Percentiles rank a stretch among this genome's conserved stretches.
phyloP scores from a whole-genome alignment of 192 early-diverging fungal species.

The Rhizoclosmatium globosum region DNA sequence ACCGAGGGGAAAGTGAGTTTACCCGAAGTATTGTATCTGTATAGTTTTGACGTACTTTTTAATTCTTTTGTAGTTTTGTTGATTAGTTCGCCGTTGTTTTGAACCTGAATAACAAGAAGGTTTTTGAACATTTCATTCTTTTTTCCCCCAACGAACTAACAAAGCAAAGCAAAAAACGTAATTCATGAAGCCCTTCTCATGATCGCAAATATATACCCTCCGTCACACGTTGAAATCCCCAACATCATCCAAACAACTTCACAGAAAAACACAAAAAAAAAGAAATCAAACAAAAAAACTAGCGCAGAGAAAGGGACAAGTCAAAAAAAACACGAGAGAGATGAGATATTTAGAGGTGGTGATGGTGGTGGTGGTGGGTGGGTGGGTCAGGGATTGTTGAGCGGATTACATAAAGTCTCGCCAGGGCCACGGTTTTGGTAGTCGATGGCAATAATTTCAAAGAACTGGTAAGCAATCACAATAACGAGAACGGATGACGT shows the following conservation, averaged over 20 bases:
- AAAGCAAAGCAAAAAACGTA: conserved; percentile 18
- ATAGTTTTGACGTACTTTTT: neutral
- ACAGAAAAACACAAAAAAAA: conserved; percentile 5
- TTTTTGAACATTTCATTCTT: conserved; percentile 2
- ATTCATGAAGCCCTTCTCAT: conserved; percentile 4
- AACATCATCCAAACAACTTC: neutral
- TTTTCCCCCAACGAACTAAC: neutral
- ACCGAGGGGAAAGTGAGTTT: conserved; percentile 4
- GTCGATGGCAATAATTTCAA: conserved; percentile 89
- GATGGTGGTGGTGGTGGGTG: neutral
- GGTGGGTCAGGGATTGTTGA: neutral
- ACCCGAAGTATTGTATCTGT: neutral
- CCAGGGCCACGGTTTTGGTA: conserved; percentile 53
- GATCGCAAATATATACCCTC: neutral
- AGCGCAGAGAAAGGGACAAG: conserved; percentile 5
- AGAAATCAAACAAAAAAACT: conserved; percentile 13
- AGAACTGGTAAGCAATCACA: conserved; percentile 93
- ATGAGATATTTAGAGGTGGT: neutral
- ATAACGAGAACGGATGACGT: conserved; percentile 91
- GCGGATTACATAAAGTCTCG: neutral
- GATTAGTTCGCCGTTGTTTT: neutral
- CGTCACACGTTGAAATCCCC: neutral
- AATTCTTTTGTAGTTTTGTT: conserved; percentile 1
- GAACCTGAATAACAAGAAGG: neutral
- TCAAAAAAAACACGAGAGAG: conserved; percentile 2